Evolutionary conservation across 2,329 filamentous ascomycete species (phyloP).

Genomic region (Aspergillus sp.): DNA sequence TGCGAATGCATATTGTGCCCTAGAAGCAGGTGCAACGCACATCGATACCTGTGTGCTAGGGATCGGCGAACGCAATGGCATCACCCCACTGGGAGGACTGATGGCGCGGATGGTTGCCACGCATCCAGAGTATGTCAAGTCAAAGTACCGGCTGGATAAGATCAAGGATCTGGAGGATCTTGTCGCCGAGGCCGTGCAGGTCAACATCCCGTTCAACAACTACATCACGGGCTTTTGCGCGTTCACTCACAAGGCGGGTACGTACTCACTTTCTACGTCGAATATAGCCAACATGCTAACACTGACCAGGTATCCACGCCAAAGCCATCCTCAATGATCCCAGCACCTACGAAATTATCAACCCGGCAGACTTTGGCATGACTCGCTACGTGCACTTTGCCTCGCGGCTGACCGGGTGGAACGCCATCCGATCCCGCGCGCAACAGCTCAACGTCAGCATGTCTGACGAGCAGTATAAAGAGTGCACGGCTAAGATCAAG

Average conservation of each 20-base stretch:
- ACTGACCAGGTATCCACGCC: slow-evolving; percentile 64
- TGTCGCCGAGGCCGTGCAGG: slow-evolving; percentile 75
- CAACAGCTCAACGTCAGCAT: slow-evolving; percentile 77
- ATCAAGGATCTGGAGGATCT: slow-evolving; percentile 85
- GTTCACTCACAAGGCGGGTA: slow-evolving; percentile 72
- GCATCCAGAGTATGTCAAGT: slow-evolving; percentile 77
- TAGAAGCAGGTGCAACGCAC: slow-evolving; percentile 75
- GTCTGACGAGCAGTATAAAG: slow-evolving; percentile 75
- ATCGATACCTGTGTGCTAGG: slow-evolving; percentile 81
- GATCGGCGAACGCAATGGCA: slow-evolving; percentile 81
- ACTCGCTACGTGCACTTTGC: slow-evolving; percentile 84
- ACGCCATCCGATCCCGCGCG: slow-evolving; percentile 87
- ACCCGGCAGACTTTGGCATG: slow-evolving; percentile 82
- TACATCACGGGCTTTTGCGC: slow-evolving; percentile 76
- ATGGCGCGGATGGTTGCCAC: slow-evolving; percentile 80
- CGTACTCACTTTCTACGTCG: no score
- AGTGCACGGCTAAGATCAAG: slow-evolving; percentile 87
- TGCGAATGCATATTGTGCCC: slow-evolving; percentile 80
- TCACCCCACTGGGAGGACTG: slow-evolving; percentile 55
- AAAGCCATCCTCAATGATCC: slow-evolving; percentile 84
- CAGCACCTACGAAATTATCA: slow-evolving; percentile 85
- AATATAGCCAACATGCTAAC: no score
- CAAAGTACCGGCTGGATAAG: slow-evolving; percentile 87
- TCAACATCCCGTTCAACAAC: slow-evolving; percentile 86
- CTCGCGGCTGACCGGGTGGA: slow-evolving; percentile 83